Evolutionary conservation across 2,329 filamentous ascomycete genomes (phyloP), one percentile per base, ranked within the genome.

Genomic region (Colletotrichum camelliae): DNA sequence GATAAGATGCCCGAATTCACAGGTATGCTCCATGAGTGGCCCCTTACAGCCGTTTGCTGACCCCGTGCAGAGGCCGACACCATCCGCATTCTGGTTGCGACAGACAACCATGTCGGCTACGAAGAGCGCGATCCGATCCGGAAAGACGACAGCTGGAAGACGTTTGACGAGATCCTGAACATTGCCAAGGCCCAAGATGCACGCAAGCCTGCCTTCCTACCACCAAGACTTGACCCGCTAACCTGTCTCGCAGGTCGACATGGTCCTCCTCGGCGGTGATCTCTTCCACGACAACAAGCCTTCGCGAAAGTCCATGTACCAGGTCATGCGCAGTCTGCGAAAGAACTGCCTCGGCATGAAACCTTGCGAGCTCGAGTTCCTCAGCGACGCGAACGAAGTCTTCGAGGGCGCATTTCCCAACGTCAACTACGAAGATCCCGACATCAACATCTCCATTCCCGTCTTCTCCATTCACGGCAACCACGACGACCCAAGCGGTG

Each of bases 401-500:
- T 98, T 99, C 80, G 94, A 95, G 77, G 94, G 94, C 8, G 93
- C 95, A 1, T 98, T 98, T 82, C 93, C 95, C 66, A 94, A 98
- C 83, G 96, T 98, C 85, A 99, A 99, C 85, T 99, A 99, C 85
- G 96, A 98, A 84, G 97, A 99, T 81, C 92, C 95, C 29, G 95
- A 99, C 80, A 98, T 99, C 84, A 99, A 99, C 81, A 92, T 99
- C 76, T 95, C 96, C 1, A 98, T 98, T 72, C 97, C 97, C 0
- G 96, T 99, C 33, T 99, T 99, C 83, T 98, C 96, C 1, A 99
- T 99, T 55, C 97, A 99, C 81, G 97, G 97, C 61, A 99, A 99
- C 81, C 97, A 99, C 83, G 97, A 99, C 82, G 97, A 99, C 82
- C 97, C 97, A 0, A 97, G 96, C n/a, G 97, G 97, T 12, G 96